phyloP scores from a whole-genome alignment of 371 early-diverging fungal species.

The Entomophthora muscae region DNA sequence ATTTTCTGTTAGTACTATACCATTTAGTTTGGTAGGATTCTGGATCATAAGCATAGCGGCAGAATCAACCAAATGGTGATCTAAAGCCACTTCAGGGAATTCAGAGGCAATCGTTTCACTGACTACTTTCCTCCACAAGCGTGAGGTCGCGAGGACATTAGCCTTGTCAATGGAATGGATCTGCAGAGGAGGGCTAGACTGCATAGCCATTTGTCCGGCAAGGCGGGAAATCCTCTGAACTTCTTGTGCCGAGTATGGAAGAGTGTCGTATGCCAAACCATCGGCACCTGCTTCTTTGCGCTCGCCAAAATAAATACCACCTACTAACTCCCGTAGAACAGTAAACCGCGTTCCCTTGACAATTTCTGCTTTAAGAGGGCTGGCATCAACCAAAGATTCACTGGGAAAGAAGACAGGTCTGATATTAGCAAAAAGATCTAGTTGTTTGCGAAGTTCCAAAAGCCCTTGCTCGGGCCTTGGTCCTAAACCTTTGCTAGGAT shows the following conservation, averaged over 20 bases:
- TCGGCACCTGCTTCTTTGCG: conserved; percentile 66
- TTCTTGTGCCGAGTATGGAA: conserved; percentile 76
- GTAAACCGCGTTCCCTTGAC: conserved; percentile 79
- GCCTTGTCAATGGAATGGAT: conserved; percentile 95
- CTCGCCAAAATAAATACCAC: conserved; percentile 94
- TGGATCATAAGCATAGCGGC: conserved; percentile 93
- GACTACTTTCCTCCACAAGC: conserved; percentile 86
- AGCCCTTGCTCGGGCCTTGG: conserved; percentile 91
- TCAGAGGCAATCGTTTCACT: conserved; percentile 69
- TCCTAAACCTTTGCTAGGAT: conserved; percentile 32
- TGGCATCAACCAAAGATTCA: conserved; percentile 52
- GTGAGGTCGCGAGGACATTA: conserved; percentile 91
- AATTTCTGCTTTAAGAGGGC: conserved; percentile 78
- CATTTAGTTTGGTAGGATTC: conserved; percentile 76
- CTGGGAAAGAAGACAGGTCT: conserved; percentile 87
- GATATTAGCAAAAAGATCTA: conserved; percentile 88
- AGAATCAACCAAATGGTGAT: conserved; percentile 86
- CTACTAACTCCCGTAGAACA: conserved; percentile 85
- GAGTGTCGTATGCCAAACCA: conserved; percentile 76
- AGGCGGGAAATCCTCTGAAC: conserved; percentile 84
- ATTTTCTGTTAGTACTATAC: conserved; percentile 90
- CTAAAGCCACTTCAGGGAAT: conserved; percentile 63
- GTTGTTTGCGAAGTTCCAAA: conserved; percentile 70
- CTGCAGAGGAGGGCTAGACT: conserved; percentile 57
- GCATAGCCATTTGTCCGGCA: conserved; percentile 63